Percentiles rank a stretch among this genome's conserved stretches.
phyloP scores from a whole-genome alignment of 108 stramenopile genomes.

The Cylindrotheca closterium region DNA sequence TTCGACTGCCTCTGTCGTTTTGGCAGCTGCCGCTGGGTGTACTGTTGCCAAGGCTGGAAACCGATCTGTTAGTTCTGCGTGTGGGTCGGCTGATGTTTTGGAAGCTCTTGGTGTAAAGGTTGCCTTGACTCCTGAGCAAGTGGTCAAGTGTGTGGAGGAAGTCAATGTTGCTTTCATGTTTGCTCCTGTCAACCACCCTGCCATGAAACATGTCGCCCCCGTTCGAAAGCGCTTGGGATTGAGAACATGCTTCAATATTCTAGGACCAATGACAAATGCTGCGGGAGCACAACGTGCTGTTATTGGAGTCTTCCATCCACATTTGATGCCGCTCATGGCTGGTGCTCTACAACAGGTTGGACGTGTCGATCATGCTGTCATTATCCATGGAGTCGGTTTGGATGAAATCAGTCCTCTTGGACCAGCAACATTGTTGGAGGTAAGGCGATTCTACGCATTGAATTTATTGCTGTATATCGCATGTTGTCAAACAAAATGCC shows the following conservation, averaged over 20 bases:
- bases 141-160: slow-evolving; percentile 87
- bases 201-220: slow-evolving; percentile 96
- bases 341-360: slow-evolving; percentile 90
- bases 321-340: slow-evolving; percentile 86
- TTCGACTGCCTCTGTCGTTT: slow-evolving; percentile 89
- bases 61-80: slow-evolving; percentile 87
- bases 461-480: background rate
- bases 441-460: slow-evolving; percentile 39
- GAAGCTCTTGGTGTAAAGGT: slow-evolving; percentile 94
- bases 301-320: slow-evolving; percentile 95
- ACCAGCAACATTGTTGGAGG: slow-evolving; percentile 89
- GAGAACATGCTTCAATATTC: slow-evolving; percentile 96
- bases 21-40: slow-evolving; percentile 96
- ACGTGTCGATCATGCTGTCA: slow-evolving; percentile 94
- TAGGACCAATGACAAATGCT: slow-evolving; percentile 99
- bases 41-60: slow-evolving; percentile 97
- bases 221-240: slow-evolving; percentile 93
- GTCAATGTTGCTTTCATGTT: slow-evolving; percentile 95
- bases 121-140: slow-evolving; percentile 83
- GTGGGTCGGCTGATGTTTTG: slow-evolving; percentile 95
- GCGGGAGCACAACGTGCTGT: slow-evolving; percentile 94
- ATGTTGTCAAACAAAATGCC: background rate
- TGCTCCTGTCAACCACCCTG: slow-evolving; percentile 97
- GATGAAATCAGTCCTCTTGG: slow-evolving; percentile 98
- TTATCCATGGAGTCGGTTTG: slow-evolving; percentile 96